Evolutionary conservation across 1,139 yeast species (phyloP), one percentile per base, ranked within the genome.

Genomic region (Petasospora fabianii): DNA sequence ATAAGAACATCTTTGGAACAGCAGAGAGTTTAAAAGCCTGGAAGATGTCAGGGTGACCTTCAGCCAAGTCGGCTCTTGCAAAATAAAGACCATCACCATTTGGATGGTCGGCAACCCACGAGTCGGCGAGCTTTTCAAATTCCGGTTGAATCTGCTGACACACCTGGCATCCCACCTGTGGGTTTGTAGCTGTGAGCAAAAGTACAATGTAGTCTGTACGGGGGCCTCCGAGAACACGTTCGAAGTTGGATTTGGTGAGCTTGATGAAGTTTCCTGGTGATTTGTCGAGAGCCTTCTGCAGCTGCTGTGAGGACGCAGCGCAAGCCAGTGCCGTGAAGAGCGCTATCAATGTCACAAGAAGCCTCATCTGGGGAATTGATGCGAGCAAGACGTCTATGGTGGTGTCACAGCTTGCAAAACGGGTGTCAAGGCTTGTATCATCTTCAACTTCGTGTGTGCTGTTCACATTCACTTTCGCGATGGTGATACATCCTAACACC

Each of bases 1-100:
- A 83, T 45, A 81, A 63, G 62, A 71, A 81, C 32, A 88, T 58
- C 56, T 84, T 81, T 27, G 98, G 98, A 28, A 92, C 95, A 45
- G 79, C 80, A 52, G 77, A 75, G 53, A 92, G 66, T 29, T 73
- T 68, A 58, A 80, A 67, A 33, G 59, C 59, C 55, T 67, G 70
- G 69, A 83, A 87, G 50, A 71, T 70, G 41, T 66, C 67, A 48
- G 70, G 67, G 32, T 77, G 68, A 26, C 71, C 64, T 31, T 76
- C 76, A 38, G 71, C 64, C 55, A 85, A 80, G 55, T 90, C 96
- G 8, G 95, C 78, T 39, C 71, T 66, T 21, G 85, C 84, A 60
- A 92, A 86, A 64, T 75, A 80, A 27, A 90, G 63, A 4, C 65
- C 58, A 18, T 58, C 50, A 41, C 66, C 69, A 15, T 65, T 66